Evolutionary conservation across 768 basidiomycete species (phyloP).

Genomic region (Neoboletus subvelutipes): DNA sequence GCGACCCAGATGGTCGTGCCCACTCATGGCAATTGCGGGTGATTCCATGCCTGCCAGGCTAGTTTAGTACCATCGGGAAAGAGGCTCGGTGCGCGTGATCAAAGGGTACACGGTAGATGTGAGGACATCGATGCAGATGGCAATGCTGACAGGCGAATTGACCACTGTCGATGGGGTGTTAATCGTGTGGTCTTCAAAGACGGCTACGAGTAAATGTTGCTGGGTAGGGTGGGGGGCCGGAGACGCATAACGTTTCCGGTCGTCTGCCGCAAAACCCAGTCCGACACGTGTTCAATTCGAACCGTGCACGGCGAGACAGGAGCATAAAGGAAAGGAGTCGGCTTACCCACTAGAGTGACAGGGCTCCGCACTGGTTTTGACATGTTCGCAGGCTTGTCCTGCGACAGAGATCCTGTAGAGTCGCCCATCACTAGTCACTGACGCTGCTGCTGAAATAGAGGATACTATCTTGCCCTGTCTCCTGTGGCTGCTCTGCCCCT

Average conservation of each 20-base stretch:
- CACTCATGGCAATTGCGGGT: neutral
- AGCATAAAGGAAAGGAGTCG: no score
- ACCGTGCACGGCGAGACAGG: no score
- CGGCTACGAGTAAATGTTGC: neutral
- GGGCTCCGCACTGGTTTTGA: neutral
- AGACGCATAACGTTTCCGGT: neutral
- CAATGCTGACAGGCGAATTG: no score
- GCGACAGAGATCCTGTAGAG: neutral
- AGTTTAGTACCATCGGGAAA: neutral
- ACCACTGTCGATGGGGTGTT: no score
- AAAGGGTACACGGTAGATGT: neutral
- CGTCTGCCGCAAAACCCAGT: neutral
- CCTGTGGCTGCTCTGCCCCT: neutral
- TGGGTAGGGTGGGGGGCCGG: neutral
- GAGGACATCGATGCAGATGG: neutral
- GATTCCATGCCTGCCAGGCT: neutral
- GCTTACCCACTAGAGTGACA: neutral
- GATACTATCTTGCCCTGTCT: neutral
- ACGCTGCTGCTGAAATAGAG: neutral
- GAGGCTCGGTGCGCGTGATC: neutral
- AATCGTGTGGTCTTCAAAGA: neutral
- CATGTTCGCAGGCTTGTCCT: neutral
- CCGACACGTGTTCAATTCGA: neutral
- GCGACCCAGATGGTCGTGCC: no score
- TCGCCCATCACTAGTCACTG: neutral